A percentile compares a stretch with the other conserved stretches of the same genome.
Evolutionary conservation across 192 early-diverging fungal genomes (phyloP).

Genomic region (Piromyces sp.): DNA sequence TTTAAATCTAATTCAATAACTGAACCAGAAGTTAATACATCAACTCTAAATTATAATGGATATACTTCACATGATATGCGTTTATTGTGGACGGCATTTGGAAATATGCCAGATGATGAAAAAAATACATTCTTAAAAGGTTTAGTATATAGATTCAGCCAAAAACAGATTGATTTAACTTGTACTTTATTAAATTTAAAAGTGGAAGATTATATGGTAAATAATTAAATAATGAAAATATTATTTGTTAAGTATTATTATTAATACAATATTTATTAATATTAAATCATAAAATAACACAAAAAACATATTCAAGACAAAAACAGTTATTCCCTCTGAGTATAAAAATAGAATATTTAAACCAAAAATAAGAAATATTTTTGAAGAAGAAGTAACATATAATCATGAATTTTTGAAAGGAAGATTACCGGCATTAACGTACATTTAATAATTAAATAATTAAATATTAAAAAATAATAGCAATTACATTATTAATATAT

Average conservation of each 20-base stretch:
- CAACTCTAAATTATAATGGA: not conserved
- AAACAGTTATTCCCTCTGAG: not conserved
- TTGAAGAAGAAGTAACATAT: not conserved
- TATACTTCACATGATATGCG: not conserved
- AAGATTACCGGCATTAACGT: not conserved
- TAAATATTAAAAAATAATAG: too few relatives aligned
- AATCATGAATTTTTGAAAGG: not conserved
- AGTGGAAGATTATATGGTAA: not conserved
- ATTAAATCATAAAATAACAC: not conserved
- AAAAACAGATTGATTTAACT: not conserved
- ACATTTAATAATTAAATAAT: not conserved
- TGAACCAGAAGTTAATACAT: not conserved
- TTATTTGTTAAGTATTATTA: too few relatives aligned
- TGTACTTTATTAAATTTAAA: not conserved
- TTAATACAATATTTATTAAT: not conserved
- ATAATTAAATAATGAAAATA: not conserved
- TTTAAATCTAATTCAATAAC: not conserved
- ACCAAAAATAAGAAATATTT: not conserved
- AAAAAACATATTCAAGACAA: not conserved
- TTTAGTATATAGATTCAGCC: not conserved
- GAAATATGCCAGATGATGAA: not conserved
- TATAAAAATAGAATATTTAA: not conserved
- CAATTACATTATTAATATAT: too few relatives aligned
- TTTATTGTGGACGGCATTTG: not conserved
- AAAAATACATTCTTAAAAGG: not conserved